These are phyloP conservation scores for Suillus occidentalis DNA, from an alignment of 768 basidiomycete genomes.

Conservation along the genomic window DNA sequence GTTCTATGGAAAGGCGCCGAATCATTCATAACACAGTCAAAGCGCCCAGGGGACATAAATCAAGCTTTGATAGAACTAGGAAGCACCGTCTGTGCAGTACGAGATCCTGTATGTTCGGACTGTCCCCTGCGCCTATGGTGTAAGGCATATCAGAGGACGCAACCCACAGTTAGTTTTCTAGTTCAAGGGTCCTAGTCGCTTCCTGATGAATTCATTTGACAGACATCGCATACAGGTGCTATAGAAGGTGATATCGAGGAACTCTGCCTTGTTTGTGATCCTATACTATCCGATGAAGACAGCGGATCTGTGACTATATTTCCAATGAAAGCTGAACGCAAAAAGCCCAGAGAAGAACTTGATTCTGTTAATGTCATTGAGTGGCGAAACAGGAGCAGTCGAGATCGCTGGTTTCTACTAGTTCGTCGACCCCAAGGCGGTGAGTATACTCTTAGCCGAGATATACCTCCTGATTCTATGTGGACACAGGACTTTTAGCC, in stretches of 20 bases:
- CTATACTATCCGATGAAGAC: slow-evolving; percentile 38
- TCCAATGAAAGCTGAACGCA: slow-evolving; percentile 84
- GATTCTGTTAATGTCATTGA: slow-evolving; percentile 87
- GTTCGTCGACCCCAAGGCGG: slow-evolving; percentile 83
- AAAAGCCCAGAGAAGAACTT: slow-evolving; percentile 80
- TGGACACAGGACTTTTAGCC: slow-evolving; percentile 73
- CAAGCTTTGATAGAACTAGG: slow-evolving; percentile 95
- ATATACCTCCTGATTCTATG: slow-evolving; percentile 10
- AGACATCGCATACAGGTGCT: slow-evolving; percentile 4
- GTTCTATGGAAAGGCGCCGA: slow-evolving; percentile 81
- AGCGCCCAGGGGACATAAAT: slow-evolving; percentile 80
- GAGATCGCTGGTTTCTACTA: slow-evolving; percentile 67
- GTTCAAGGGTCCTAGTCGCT: neutral
- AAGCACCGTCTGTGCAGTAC: slow-evolving; percentile 88
- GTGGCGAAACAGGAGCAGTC: slow-evolving; percentile 49
- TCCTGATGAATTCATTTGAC: neutral
- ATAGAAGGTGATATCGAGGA: slow-evolving; percentile 71
- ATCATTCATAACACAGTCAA: slow-evolving; percentile 56
- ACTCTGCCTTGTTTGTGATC: slow-evolving; percentile 65
- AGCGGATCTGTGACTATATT: slow-evolving; percentile 60
- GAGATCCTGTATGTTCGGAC: slow-evolving; percentile 66
- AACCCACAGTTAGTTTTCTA: slow-evolving; percentile 15
- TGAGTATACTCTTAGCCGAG: slow-evolving; percentile 26
- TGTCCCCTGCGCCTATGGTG: slow-evolving; percentile 79
- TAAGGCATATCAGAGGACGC: slow-evolving; percentile 48